A percentile compares a stretch with the other conserved stretches of the same genome.
Conservation (phyloP, 2,329 filamentous ascomycete genomes). For the Exophiala sp. region DNA sequence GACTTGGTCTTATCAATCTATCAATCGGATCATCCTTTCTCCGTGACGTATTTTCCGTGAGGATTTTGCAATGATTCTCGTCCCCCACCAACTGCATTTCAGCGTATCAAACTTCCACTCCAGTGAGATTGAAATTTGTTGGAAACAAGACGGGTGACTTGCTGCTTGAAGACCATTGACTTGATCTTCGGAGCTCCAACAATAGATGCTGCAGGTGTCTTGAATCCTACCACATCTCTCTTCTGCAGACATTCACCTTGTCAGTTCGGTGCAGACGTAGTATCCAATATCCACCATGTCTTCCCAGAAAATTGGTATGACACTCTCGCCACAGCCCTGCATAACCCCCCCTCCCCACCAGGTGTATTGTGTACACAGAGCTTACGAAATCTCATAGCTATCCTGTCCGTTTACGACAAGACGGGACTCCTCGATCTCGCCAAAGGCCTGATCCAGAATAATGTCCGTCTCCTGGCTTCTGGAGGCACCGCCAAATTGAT, state of each 20-base stretch:
- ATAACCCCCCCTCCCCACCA: not conserved
- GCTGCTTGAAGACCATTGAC: not conserved
- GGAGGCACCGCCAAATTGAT: conserved; percentile 96
- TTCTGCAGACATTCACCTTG: too few relatives aligned
- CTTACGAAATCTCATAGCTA: conserved; percentile 51
- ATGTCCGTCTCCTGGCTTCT: conserved; percentile 88
- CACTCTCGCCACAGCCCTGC: not conserved
- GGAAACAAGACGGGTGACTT: not conserved
- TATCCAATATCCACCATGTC: conserved; percentile 9
- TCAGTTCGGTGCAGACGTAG: not conserved
- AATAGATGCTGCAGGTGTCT: too few relatives aligned
- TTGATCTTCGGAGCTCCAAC: not conserved
- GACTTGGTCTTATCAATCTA: too few relatives aligned
- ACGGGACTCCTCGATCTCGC: conserved; percentile 88
- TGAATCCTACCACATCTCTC: too few relatives aligned
- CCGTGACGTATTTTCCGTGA: not conserved
- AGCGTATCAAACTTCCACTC: not conserved
- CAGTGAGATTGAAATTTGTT: not conserved
- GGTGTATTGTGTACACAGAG: not conserved
- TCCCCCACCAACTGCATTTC: not conserved
- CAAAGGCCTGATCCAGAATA: conserved; percentile 80
- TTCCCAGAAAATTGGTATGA: conserved; percentile 25
- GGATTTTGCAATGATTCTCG: not conserved
- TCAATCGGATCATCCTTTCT: not conserved
- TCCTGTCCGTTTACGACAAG: conserved; percentile 98